These are phyloP conservation scores for Schwanniomyces sp. DNA, from an alignment of 805 yeast species.

Conservation along the genomic window DNA sequence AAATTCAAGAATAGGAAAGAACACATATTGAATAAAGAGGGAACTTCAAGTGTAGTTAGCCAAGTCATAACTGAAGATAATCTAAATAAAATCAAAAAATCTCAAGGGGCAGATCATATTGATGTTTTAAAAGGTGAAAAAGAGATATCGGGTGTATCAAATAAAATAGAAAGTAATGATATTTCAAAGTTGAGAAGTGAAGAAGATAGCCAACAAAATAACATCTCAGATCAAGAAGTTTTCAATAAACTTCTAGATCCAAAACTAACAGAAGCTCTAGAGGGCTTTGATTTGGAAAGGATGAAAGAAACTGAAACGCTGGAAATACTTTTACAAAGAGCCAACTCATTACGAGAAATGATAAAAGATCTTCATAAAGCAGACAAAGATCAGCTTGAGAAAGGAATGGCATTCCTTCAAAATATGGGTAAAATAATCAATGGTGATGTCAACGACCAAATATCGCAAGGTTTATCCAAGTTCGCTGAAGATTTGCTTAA, in stretches of 20 bases:
- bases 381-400: slow-evolving; percentile 23
- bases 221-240: slow-evolving; percentile 10
- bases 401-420: slow-evolving; percentile 22
- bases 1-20: slow-evolving; percentile 7
- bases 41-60: not conserved
- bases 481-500: slow-evolving; percentile 78
- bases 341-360: slow-evolving; percentile 23
- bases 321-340: slow-evolving; percentile 22
- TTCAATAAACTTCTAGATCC: slow-evolving; percentile 27
- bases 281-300: slow-evolving; percentile 22
- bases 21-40: not conserved
- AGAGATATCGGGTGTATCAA: not conserved
- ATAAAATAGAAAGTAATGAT: not conserved
- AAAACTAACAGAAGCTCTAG: slow-evolving; percentile 24
- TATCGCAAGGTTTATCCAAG: slow-evolving; percentile 24
- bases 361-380: slow-evolving; percentile 24
- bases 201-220: not conserved
- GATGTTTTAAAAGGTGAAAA: not conserved
- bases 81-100: not conserved
- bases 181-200: not conserved
- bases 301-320: slow-evolving; percentile 18
- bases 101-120: not conserved
- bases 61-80: not conserved
- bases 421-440: slow-evolving; percentile 21
- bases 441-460: slow-evolving; percentile 12